Evolutionary conservation across 495 filamentous ascomycete species (phyloP).

Genomic region (Podospora pseudopauciseta): DNA sequence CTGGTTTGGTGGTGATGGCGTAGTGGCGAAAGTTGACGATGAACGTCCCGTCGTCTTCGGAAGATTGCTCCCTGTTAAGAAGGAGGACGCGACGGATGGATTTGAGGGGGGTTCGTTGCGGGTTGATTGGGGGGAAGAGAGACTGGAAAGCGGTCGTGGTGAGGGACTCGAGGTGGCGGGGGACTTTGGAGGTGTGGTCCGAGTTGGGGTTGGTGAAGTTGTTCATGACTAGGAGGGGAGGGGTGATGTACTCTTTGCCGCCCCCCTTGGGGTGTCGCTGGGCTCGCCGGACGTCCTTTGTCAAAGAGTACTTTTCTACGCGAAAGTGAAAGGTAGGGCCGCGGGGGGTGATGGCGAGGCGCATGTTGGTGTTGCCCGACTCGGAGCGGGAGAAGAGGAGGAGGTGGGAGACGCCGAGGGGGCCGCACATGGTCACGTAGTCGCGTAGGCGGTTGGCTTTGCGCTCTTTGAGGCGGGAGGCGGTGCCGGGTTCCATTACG

Average conservation of each 20-base stretch:
- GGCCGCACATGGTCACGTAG: conserved; percentile 93
- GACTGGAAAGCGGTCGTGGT: conserved; percentile 93
- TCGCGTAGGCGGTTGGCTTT: conserved; percentile 86
- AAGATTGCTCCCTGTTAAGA: conserved; percentile 69
- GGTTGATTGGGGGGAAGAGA: conserved; percentile 93
- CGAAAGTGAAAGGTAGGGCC: conserved; percentile 92
- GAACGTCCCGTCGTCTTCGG: conserved; percentile 64
- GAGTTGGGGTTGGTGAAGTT: conserved; percentile 74
- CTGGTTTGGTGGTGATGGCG: conserved; percentile 83
- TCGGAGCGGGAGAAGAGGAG: conserved; percentile 89
- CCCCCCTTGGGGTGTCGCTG: conserved; percentile 76
- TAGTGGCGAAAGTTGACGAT: conserved; percentile 92
- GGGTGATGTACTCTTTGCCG: conserved; percentile 74
- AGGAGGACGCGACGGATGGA: conserved; percentile 87
- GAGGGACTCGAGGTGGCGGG: conserved; percentile 89
- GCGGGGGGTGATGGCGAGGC: conserved; percentile 81
- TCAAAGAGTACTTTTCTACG: conserved; percentile 93
- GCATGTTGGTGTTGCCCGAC: conserved; percentile 87
- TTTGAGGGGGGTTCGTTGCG: conserved; percentile 79
- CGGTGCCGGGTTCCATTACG: conserved; percentile 96
- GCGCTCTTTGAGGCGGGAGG: conserved; percentile 80
- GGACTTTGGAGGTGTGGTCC: conserved; percentile 60
- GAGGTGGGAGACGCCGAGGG: conserved; percentile 89
- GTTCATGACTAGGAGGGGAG: conserved; percentile 96
- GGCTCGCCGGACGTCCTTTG: conserved; percentile 79